Evolutionary conservation across 345 rosid species (phyloP).

Genomic region (Orychophragmus violaceus): DNA sequence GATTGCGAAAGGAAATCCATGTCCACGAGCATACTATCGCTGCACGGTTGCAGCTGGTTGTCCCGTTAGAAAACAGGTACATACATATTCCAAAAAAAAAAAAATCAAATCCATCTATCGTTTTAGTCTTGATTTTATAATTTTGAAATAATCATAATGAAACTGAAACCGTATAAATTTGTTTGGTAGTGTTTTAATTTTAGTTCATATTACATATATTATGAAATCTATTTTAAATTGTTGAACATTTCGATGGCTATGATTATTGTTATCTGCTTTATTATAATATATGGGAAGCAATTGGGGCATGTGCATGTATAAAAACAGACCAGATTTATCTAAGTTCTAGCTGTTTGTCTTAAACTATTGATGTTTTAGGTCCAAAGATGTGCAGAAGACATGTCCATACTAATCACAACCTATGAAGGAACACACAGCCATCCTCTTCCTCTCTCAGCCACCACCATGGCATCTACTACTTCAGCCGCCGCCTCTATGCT

Average conservation of each 20-base stretch:
- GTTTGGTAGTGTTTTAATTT: neutral
- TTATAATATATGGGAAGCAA: too few relatives aligned
- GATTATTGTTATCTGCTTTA: too few relatives aligned
- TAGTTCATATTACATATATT: neutral
- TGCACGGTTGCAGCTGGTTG: conserved; percentile 78
- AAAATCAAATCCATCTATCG: neutral
- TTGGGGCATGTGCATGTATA: neutral
- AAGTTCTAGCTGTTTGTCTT: neutral
- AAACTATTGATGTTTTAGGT: conserved; percentile 38
- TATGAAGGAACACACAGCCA: conserved; percentile 79
- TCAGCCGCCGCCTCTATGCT: conserved; percentile 81
- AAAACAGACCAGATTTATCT: neutral
- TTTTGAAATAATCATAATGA: neutral
- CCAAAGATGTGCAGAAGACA: conserved; percentile 68
- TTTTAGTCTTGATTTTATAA: neutral
- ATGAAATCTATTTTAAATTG: neutral
- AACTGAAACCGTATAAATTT: neutral
- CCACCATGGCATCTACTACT: conserved; percentile 80
- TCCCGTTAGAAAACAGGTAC: conserved; percentile 84
- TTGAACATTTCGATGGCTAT: too few relatives aligned
- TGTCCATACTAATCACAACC: conserved; percentile 73
- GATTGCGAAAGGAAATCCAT: conserved; percentile 81
- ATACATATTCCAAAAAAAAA: neutral
- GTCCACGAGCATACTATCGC: conserved; percentile 89
- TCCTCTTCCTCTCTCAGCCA: conserved; percentile 65